A percentile compares a stretch with the other conserved stretches of the same genome.
Conservation (phyloP, 176 grass and related monocot genomes). For the Oryza punctata region DNA sequence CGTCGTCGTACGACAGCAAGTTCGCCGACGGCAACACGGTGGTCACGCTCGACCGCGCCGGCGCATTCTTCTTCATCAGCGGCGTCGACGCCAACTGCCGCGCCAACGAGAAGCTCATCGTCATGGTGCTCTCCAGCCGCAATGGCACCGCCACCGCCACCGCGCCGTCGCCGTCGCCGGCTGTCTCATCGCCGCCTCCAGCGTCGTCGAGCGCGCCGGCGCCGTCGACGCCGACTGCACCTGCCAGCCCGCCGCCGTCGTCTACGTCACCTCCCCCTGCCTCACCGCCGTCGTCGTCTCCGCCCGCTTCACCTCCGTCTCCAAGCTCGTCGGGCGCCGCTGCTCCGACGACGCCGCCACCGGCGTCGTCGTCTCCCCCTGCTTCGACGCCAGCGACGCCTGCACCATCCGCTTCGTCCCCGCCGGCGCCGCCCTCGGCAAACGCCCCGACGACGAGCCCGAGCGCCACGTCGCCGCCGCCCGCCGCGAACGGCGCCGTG, state of each 20-base stretch:
- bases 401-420: neutral
- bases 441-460: conserved; percentile 24
- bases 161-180: neutral
- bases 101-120: conserved; percentile 68
- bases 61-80: conserved; percentile 77
- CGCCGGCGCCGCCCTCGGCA: neutral
- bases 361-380: neutral
- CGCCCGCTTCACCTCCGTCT: neutral
- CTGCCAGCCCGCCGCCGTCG: conserved; percentile 19
- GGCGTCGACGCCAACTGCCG: conserved; percentile 68
- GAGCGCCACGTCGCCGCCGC: conserved; percentile 3
- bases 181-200: neutral
- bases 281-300: neutral
- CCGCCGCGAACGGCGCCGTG: conserved; percentile 37
- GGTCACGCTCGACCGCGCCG: conserved; percentile 52
- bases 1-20: conserved; percentile 53
- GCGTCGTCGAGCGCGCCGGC: neutral
- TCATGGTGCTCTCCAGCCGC: conserved; percentile 57
- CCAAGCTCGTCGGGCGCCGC: neutral
- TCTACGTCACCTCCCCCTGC: conserved; percentile 4
- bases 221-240: conserved; percentile 18
- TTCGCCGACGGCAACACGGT: conserved; percentile 72
- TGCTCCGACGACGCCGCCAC: conserved; percentile 5
- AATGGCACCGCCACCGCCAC: conserved; percentile 16
- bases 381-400: neutral